Evolutionary conservation across 2,329 filamentous ascomycete species (phyloP), one percentile per base, ranked within the genome.

Genomic region (Aaosphaeria pasadenensis): DNA sequence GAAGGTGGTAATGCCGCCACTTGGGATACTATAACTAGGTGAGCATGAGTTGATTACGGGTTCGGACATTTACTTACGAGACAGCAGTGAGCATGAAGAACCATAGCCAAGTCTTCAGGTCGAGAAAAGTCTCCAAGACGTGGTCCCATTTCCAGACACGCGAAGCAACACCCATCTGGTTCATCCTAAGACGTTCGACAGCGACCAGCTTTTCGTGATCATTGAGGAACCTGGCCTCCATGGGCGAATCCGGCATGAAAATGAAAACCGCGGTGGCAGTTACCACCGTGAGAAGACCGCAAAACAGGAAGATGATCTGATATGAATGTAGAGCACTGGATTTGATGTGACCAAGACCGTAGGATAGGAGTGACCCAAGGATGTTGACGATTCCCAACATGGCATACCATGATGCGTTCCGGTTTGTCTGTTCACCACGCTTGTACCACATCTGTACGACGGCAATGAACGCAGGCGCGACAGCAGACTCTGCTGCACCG

Each of bases 401-500:
- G 17, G 75, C 77, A 56, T 84, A 83, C 82, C 82, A 85, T 2
- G 75, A 74, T 6, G 78, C 77, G 9, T 80, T 78, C 3, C 82
- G 69, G 43, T 79, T 62, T 0, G 81, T 82, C 61, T 85, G 81
- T 55, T 85, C 82, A 48, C 75, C 72, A 44, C 81, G 74, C 39
- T 79, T 74, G 72, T 79, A 85, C 82, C 82, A 85, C 78, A 83
- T 83, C 29, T 66, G 77, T 70, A 80, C 80, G 44, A 85, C 80
- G 2, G 76, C 60, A 13, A 70, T 67, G 44, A 72, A 69, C 6
- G 62, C 63, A 6, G 64, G 64, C 17, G 64, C 63, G 32, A 75
- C 70, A 42, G 80, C 80, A 0, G 85, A 80, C 65, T 89, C 86
- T 57, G 88, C 88, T 44, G 86, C 78, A 44, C 86, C 86, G 4